A percentile compares a stretch with the other conserved stretches of the same genome.
phyloP scores from a whole-genome alignment of 306 rosid genomes.

The Lathyrus tuberosus region DNA sequence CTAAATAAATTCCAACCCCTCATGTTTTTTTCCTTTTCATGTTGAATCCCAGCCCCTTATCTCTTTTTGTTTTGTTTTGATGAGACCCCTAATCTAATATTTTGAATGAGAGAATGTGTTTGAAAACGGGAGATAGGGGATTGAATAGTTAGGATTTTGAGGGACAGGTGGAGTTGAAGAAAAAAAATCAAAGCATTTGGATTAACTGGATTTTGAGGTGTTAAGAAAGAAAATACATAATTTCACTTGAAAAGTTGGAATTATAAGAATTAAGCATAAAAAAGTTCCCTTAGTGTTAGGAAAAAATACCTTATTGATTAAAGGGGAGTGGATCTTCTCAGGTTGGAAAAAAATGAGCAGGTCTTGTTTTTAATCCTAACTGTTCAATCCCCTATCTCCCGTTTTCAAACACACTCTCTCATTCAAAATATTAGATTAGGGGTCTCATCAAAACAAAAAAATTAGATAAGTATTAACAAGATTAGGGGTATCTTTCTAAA shows the following conservation, averaged over 20 bases:
- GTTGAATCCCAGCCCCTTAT: conserved; percentile 1
- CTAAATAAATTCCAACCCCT: neutral
- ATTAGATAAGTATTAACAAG: neutral
- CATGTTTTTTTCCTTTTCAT: neutral
- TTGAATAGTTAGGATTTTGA: neutral
- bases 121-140: neutral
- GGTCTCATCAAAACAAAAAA: neutral
- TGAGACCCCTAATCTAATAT: neutral
- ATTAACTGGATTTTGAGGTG: neutral
- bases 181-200: neutral
- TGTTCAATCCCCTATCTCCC: no score
- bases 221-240: neutral
- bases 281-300: neutral
- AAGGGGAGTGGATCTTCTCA: neutral
- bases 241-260: neutral
- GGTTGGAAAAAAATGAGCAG: neutral
- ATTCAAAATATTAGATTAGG: conserved; percentile 3
- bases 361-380: neutral
- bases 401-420: neutral
- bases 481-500: neutral
- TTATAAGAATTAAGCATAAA: neutral
- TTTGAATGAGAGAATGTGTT: neutral
- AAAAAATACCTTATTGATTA: no score
- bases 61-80: neutral
- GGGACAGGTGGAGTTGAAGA: neutral